Evolutionary conservation across 805 yeast species (phyloP).

Genomic region (Lachancea sp.): DNA sequence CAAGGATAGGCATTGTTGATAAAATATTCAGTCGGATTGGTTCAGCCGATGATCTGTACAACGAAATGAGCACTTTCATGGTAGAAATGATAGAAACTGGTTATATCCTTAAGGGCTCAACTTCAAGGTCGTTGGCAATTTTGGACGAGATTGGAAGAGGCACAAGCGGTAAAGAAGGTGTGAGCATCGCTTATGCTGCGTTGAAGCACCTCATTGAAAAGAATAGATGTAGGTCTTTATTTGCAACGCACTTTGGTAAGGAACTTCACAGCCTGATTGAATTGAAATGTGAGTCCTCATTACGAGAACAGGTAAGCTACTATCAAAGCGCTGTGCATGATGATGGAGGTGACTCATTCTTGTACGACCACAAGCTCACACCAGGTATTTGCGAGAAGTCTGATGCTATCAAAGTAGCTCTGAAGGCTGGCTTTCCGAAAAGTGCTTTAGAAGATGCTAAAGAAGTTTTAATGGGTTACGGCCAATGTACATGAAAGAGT

Average conservation of each 20-base stretch:
- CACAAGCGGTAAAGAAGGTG: constrained; percentile 77
- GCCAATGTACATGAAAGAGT: not conserved
- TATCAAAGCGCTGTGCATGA: constrained; percentile 25
- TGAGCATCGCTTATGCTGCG: constrained; percentile 78
- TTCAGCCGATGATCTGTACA: constrained; percentile 74
- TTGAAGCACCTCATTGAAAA: constrained; percentile 46
- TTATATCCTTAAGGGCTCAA: constrained; percentile 57
- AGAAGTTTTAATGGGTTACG: constrained; percentile 5
- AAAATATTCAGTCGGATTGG: constrained; percentile 74
- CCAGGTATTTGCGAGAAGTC: constrained; percentile 70
- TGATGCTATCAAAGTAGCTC: constrained; percentile 71
- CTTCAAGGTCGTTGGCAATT: constrained; percentile 62
- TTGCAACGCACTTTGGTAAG: constrained; percentile 80
- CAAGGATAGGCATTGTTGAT: constrained; percentile 68
- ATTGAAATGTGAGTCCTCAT: constrained; percentile 21
- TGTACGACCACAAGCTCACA: constrained; percentile 47
- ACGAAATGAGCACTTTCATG: constrained; percentile 86
- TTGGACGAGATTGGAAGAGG: constrained; percentile 90
- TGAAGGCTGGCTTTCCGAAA: constrained; percentile 70
- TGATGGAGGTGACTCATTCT: constrained; percentile 21
- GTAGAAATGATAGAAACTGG: constrained; percentile 87
- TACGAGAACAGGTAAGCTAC: constrained; percentile 16
- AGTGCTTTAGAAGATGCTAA: constrained; percentile 50
- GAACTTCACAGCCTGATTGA: constrained; percentile 42
- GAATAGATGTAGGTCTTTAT: constrained; percentile 66